Percentiles rank a stretch among this genome's conserved stretches.
Conservation (phyloP, 2,329 filamentous ascomycete genomes). For the Monilinia laxa region DNA sequence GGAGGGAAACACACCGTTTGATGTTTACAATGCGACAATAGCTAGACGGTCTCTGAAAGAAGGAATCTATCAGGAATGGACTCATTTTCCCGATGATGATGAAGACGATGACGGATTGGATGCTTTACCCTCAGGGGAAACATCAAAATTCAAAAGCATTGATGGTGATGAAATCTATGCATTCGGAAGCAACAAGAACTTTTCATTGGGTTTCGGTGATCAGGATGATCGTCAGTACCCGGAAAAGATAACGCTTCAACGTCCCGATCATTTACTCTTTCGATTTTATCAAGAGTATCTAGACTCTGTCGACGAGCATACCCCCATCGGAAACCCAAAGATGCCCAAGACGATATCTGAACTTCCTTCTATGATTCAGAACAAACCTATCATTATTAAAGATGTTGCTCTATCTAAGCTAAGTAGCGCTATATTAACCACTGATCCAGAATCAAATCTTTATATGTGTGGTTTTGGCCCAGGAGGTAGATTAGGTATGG, state of each 20-base stretch:
- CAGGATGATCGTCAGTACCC: conserved; percentile 93
- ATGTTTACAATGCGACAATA: conserved; percentile 87
- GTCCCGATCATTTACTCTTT: conserved; percentile 74
- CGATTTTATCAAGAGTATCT: conserved; percentile 71
- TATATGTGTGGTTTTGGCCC: conserved; percentile 92
- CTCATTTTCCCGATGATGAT: conserved; percentile 25
- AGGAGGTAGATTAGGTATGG: conserved; percentile 83
- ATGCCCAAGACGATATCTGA: conserved; percentile 44
- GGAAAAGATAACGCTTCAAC: conserved; percentile 73
- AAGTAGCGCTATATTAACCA: conserved; percentile 84
- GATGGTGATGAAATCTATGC: conserved; percentile 84
- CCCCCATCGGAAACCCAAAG: conserved; percentile 32
- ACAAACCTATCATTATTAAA: conserved; percentile 71
- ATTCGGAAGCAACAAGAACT: conserved; percentile 95
- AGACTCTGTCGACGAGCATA: conserved; percentile 39
- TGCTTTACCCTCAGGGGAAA: not conserved
- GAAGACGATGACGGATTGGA: conserved; percentile 47
- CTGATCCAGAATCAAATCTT: conserved; percentile 83
- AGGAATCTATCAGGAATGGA: conserved; percentile 20
- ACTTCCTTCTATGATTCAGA: conserved; percentile 71
- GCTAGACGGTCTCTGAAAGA: conserved; percentile 65
- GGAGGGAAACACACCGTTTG: conserved; percentile 92
- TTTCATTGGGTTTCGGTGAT: conserved; percentile 90
- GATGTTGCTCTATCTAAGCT: conserved; percentile 88
- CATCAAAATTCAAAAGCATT: conserved; percentile 38